A percentile compares a stretch with the other conserved stretches of the same genome.
Evolutionary conservation across 768 basidiomycete species (phyloP).

Genomic region (Tulasnella sp.): DNA sequence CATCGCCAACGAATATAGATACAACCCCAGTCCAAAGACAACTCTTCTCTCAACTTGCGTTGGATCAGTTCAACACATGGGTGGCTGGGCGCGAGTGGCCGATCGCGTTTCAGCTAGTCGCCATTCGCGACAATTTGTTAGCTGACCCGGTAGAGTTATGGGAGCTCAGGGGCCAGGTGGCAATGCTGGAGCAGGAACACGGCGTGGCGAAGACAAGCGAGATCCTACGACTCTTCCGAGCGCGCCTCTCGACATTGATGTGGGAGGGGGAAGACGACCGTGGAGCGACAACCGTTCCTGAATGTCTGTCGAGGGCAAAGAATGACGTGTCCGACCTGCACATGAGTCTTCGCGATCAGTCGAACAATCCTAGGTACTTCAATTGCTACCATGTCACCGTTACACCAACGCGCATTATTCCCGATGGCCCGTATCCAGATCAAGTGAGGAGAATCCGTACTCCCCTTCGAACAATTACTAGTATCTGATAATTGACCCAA

Average conservation of each 20-base stretch:
- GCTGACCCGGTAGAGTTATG: slow-evolving; percentile 11
- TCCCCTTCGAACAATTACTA: slow-evolving; percentile 22
- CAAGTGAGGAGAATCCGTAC: not conserved
- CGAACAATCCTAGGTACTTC: slow-evolving; percentile 33
- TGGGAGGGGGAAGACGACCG: not conserved
- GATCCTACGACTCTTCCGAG: slow-evolving; percentile 9
- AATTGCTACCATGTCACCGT: slow-evolving; percentile 67
- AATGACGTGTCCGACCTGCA: not conserved
- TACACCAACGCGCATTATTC: slow-evolving; percentile 59
- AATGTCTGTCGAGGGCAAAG: not conserved
- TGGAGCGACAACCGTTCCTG: not conserved
- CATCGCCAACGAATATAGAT: not conserved
- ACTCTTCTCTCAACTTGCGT: not conserved
- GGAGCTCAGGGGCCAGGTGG: not conserved
- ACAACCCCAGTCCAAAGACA: not conserved
- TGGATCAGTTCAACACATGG: slow-evolving; percentile 4
- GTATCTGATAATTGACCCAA: too few relatives aligned
- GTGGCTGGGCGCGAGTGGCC: not conserved
- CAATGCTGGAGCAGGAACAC: not conserved
- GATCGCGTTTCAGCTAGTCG: slow-evolving; percentile 10
- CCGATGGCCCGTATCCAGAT: slow-evolving; percentile 58
- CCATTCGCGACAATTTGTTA: not conserved
- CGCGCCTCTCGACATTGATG: not conserved
- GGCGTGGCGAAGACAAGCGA: not conserved
- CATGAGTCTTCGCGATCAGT: not conserved